Evolutionary conservation across 768 basidiomycete species (phyloP), one percentile per base, ranked within the genome.

Genomic region (Polyporus arcularius): DNA sequence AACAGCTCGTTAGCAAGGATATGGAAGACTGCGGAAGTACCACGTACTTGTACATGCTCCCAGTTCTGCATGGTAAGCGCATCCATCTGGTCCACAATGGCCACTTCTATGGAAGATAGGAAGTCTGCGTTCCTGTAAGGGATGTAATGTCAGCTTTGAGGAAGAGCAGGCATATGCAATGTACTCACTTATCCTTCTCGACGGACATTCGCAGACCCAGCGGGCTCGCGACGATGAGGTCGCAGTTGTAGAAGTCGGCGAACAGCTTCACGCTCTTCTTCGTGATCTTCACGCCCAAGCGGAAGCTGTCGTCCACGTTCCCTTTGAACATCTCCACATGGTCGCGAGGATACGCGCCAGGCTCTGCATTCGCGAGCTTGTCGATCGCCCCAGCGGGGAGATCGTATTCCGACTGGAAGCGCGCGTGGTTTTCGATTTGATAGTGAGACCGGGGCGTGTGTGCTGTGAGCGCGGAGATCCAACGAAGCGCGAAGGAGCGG

Each of bases 1-100:
- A 38, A 15, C 9, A 53, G 11, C 35, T 11, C 1, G 5, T 52
- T 0, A 53, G 49, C 16, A 35, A 10, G 18, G 9, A 0, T 40
- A 53, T 50, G n/a, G 15, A 28, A 59, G 7, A 56, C 53, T 53
- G 31, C 8, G 4, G 2, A 4, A 14, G 38, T 18, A 58, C 30
- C 21, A 68, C 79, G 39, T 70, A 93, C 96, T 81, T 97, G 92
- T 18, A 96, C 82, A 69, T 98, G 97, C 41, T 98, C 95, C 97
- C 97, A 99, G 68, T 99, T 99, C 76, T 98, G 97, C 97, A 98
- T 98, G 4, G 85, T 83, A 67, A 98, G 82, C 3, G 89, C 89
- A 72, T 98, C 94, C 79, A 93, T 80, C 69, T 97, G 95, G 72
- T 98, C 97, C 15, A 93, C 80, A n/a, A 98, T 76, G 21, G 94